Evolutionary conservation across 257 asterid genomes (phyloP).

Genomic region (Handroanthus guayacan): DNA sequence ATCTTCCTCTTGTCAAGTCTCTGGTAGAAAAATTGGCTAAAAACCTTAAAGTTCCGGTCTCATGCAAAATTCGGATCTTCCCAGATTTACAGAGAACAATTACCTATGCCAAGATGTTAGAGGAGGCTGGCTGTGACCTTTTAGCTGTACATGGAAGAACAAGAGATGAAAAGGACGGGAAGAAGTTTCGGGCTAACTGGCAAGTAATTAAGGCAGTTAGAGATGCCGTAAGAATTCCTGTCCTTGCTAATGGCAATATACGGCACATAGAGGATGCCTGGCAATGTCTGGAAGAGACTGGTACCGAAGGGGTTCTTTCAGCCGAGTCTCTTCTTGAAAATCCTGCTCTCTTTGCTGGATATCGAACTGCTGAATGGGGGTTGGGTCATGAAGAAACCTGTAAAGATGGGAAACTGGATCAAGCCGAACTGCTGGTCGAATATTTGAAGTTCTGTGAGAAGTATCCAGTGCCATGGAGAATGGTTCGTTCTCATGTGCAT

Average conservation of each 20-base stretch:
- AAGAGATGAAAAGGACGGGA: conserved; percentile 92
- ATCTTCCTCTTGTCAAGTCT: conserved; percentile 85
- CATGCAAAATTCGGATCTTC: conserved; percentile 90
- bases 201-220: conserved; percentile 77
- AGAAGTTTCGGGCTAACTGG: conserved; percentile 92
- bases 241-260: conserved; percentile 90
- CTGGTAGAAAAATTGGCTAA: conserved; percentile 78
- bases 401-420: conserved; percentile 67
- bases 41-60: conserved; percentile 81
- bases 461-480: conserved; percentile 96
- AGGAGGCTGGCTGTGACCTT: conserved; percentile 93
- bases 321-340: conserved; percentile 96
- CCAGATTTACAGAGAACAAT: conserved; percentile 81
- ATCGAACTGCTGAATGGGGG: conserved; percentile 75
- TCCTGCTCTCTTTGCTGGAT: conserved; percentile 95
- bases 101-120: conserved; percentile 91
- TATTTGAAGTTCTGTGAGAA: conserved; percentile 81
- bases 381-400: conserved; percentile 44
- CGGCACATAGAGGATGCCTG: conserved; percentile 75
- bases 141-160: conserved; percentile 97
- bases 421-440: conserved; percentile 72
- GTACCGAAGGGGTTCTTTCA: conserved; percentile 83
- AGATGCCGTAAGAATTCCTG: conserved; percentile 86
- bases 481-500: conserved; percentile 93
- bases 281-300: conserved; percentile 79